Conservation (phyloP, 805 yeast genomes). For the Metschnikowia koreensis region DNA sequence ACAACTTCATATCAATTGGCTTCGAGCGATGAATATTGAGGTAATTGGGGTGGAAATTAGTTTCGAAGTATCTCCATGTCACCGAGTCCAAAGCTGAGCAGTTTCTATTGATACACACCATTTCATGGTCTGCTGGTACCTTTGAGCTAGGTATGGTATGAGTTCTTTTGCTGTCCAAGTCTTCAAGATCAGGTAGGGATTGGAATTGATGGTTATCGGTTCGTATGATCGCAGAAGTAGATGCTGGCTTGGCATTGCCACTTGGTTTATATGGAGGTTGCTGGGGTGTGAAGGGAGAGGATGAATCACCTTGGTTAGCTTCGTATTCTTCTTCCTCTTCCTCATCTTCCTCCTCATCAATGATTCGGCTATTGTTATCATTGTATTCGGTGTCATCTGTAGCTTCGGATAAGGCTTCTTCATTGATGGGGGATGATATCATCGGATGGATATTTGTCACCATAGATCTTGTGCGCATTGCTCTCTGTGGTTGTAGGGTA, state of each 20-base stretch:
- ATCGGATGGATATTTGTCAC: slow-evolving; percentile 28
- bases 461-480: slow-evolving; percentile 45
- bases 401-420: slow-evolving; percentile 34
- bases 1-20: slow-evolving; percentile 38
- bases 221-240: slow-evolving; percentile 10
- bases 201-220: slow-evolving; percentile 28
- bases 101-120: slow-evolving; percentile 40
- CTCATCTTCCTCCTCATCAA: slow-evolving; percentile 28
- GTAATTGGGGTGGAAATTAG: slow-evolving; percentile 35
- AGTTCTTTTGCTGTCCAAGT: slow-evolving; percentile 42
- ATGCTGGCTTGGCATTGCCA: slow-evolving; percentile 6
- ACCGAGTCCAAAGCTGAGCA: slow-evolving; percentile 40
- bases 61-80: slow-evolving; percentile 45
- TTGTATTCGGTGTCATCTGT: slow-evolving; percentile 41
- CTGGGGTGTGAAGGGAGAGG: slow-evolving; percentile 42
- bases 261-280: slow-evolving; percentile 36
- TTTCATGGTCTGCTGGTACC: slow-evolving; percentile 39
- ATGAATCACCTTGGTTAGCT: slow-evolving; percentile 27
- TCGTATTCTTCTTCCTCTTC: slow-evolving; percentile 29
- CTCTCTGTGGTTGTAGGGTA: slow-evolving; percentile 31
- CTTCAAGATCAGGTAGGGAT: slow-evolving; percentile 44
- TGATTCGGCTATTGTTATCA: slow-evolving; percentile 18
- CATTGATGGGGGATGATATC: slow-evolving; percentile 43
- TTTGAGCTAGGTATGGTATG: slow-evolving; percentile 40
- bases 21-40: slow-evolving; percentile 37